Evolutionary conservation across 2,329 filamentous ascomycete genomes (phyloP).

Genomic region (Emydomyces testavorans): DNA sequence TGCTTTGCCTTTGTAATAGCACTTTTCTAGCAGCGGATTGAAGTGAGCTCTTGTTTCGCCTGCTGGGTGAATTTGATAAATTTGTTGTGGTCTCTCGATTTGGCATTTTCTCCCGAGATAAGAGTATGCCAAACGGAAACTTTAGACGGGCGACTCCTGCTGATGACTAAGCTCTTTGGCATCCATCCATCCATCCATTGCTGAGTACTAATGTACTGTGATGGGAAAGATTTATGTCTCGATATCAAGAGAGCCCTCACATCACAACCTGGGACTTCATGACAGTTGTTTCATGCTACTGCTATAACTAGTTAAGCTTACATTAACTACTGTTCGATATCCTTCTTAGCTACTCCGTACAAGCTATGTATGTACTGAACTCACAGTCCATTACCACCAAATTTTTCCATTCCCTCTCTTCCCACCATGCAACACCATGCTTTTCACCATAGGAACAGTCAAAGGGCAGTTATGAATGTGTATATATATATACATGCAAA

Average conservation of each 20-base stretch:
- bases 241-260: background rate
- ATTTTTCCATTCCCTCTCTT: background rate
- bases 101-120: constrained; percentile 20
- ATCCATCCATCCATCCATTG: background rate
- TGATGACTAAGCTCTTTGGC: constrained; percentile 10
- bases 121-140: constrained; percentile 8
- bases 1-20: no score
- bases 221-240: no score
- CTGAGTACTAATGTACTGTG: no score
- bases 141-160: constrained; percentile 8
- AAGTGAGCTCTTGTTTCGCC: no score
- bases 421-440: background rate
- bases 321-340: no score
- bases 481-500: background rate
- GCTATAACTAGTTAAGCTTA: background rate
- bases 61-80: constrained; percentile 10
- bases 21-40: background rate
- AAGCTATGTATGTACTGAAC: no score
- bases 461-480: background rate
- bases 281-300: background rate
- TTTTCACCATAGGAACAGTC: background rate
- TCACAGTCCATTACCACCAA: constrained; percentile 5
- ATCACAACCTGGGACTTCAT: background rate
- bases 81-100: constrained; percentile 14
- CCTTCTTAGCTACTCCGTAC: no score